These are phyloP conservation scores for Cryptococcus amylolentus DNA, from an alignment of 1,284 basidiomycete species.

Conservation along the genomic window DNA sequence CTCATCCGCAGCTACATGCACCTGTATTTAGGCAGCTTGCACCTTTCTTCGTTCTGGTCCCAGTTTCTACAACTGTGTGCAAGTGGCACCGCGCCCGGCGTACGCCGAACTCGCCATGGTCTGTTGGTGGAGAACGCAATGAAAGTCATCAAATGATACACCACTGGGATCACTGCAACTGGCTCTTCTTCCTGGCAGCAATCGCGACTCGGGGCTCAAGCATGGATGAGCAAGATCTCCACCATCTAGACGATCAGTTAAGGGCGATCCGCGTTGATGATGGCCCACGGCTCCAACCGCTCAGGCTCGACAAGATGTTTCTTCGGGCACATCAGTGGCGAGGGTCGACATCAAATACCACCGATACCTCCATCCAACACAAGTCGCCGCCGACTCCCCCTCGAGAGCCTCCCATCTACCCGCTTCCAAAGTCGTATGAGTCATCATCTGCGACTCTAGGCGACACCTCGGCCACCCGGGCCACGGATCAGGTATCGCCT, in stretches of 20 bases:
- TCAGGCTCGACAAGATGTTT: constrained; percentile 44
- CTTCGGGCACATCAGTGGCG: constrained; percentile 21
- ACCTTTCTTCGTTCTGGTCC: too few species aligned
- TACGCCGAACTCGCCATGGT: too few species aligned
- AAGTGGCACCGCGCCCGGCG: too few species aligned
- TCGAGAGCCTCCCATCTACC: constrained; percentile 16
- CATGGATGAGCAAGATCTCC: background rate
- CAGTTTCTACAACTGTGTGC: too few species aligned
- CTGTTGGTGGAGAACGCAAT: too few species aligned
- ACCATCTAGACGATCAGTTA: constrained; percentile 23
- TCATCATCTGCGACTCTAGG: background rate
- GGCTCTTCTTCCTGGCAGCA: too few species aligned
- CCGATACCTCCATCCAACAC: background rate
- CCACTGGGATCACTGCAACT: too few species aligned
- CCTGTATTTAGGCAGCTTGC: too few species aligned
- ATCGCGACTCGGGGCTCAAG: too few species aligned
- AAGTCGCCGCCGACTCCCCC: constrained; percentile 28
- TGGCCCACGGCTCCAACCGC: constrained; percentile 19
- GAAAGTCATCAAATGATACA: too few species aligned
- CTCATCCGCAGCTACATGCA: too few species aligned
- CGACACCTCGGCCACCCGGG: background rate
- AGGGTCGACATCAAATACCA: background rate
- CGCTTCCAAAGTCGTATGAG: constrained; percentile 25
- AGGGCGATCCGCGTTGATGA: constrained; percentile 30
- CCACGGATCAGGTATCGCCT: constrained; percentile 17